Base-by-base conservation (phyloP, 306 rosid genomes). In the Cucurbita maxima region DNA sequence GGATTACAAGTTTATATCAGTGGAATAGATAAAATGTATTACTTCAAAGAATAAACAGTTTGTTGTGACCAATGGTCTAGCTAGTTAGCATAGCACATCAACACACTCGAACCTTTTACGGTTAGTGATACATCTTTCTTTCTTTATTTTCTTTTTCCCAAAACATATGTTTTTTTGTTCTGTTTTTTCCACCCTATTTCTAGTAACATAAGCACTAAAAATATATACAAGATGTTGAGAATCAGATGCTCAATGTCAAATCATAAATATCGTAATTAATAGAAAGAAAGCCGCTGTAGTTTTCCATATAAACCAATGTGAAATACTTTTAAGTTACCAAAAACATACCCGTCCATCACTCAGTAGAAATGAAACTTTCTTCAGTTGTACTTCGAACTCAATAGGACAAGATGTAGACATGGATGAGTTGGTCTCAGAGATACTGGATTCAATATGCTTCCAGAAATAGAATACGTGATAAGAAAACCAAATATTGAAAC, bases 261-360 rank as follows among this genome's bases (percentile, higher is more conserved):
- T 47, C 18, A 69, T 59, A 20, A 45, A 12, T 14, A 45, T 14
- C 15, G 20, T 48, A 48, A 48, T 8, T 69, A 43, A 69, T 8
- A 43, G 54, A 66, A 44, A 67, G 72, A 50, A 70, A 34, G 22
- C 30, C 36, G 48, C 30, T 36, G 36, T n/a, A 70, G 56, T 37
- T 50, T 15, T 71, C 75, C 75, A 69, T 69, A 51, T 13, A 19
- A 14, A 47, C 22, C 22, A 8, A 69, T 1, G 20, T 67, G 72
- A 12, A 67, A 30, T 41, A 50, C 62, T 50, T 38, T 45, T 2
- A 59, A 63, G 72, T 25, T 74, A 69, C 37, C 36, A 54, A 67
- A 10, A 71, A 52, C 84, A 62, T 86, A 94, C 98, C 97, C 89
- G 85, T 87, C 89, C 98, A 82, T 93, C 97, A 77, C 89, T 85